Evolutionary conservation across 805 yeast species (phyloP).

Genomic region (Saccharomycopsis vini): DNA sequence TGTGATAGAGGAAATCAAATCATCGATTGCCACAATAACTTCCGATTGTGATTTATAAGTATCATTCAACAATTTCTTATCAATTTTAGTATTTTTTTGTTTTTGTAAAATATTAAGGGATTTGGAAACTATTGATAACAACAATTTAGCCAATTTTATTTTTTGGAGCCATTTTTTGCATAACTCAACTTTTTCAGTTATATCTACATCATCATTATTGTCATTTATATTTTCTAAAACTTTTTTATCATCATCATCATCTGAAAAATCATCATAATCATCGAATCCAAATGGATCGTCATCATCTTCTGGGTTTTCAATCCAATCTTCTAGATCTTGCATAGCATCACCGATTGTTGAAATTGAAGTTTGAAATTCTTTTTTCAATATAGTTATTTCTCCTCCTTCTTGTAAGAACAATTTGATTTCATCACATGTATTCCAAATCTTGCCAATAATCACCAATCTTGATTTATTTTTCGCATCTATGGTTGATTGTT

Average conservation of each 20-base stretch:
- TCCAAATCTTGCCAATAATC: conserved; percentile 64
- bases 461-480: conserved; percentile 38
- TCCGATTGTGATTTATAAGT: conserved; percentile 1
- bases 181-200: conserved; percentile 30
- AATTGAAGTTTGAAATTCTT: conserved; percentile 36
- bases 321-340: conserved; percentile 64
- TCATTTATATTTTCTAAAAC: conserved; percentile 26
- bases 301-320: conserved; percentile 45
- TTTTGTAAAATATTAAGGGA: conserved; percentile 33
- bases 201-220: too few species aligned
- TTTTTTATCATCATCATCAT: conserved; percentile 19
- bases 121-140: conserved; percentile 49
- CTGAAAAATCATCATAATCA: conserved; percentile 24
- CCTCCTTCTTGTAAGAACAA: conserved; percentile 39
- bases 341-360: conserved; percentile 49
- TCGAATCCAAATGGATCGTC: conserved; percentile 48
- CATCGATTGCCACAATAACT: conserved; percentile 8
- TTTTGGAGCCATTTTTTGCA: conserved; percentile 44
- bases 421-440: conserved; percentile 44
- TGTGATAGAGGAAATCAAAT: conserved; percentile 2
- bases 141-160: conserved; percentile 46
- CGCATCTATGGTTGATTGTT: conserved; percentile 20
- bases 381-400: conserved; percentile 42
- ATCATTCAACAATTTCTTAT: neutral
- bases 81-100: neutral